phyloP scores from a whole-genome alignment of 441 rosid species.

The Macaranga tanarius region DNA sequence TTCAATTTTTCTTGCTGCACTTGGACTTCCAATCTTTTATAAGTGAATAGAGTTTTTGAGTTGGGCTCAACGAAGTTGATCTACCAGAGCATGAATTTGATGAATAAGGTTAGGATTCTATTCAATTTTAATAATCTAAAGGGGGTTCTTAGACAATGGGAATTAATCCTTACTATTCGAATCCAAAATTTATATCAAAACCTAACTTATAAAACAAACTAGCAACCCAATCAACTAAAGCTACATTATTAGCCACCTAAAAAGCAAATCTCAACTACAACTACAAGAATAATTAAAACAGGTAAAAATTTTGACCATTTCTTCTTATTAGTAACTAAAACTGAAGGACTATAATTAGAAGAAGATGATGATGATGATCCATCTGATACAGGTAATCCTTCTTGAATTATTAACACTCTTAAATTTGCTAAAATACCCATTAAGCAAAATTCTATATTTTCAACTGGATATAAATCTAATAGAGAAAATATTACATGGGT shows the following conservation, averaged over 20 bases:
- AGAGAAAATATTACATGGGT: neutral
- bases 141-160: no score
- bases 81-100: no score
- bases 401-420: constrained; percentile 52
- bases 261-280: constrained; percentile 73
- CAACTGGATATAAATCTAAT: neutral
- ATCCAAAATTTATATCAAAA: no score
- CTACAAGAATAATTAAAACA: constrained; percentile 60
- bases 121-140: no score
- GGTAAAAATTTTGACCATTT: constrained; percentile 61
- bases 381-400: constrained; percentile 35
- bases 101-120: no score
- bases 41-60: no score
- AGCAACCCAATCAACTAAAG: constrained; percentile 52
- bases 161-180: no score
- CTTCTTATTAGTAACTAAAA: constrained; percentile 34
- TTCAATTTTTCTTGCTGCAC: no score
- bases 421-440: constrained; percentile 60
- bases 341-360: constrained; percentile 11
- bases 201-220: constrained; percentile 8
- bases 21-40: no score
- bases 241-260: constrained; percentile 70
- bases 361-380: constrained; percentile 32
- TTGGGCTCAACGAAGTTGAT: no score
- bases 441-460: constrained; percentile 13